A percentile compares a stretch with the other conserved stretches of the same genome.
Conservation (phyloP, 148 eudicot species). For the Chenopodium album region DNA sequence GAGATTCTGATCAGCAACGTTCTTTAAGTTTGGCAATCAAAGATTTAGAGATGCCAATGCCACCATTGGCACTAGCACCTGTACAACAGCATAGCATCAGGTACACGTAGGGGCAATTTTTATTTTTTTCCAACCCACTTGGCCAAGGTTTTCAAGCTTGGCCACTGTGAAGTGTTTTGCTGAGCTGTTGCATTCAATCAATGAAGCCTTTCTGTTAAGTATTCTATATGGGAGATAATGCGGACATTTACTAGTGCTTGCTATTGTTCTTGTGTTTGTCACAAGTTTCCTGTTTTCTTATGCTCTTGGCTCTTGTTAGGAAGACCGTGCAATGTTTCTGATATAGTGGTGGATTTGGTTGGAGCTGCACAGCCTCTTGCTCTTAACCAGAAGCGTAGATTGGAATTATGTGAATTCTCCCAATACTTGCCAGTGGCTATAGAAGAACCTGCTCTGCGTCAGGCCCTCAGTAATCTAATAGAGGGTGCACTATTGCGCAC, state of each 20-base stretch:
- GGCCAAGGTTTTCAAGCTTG: not conserved
- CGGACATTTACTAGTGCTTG: not conserved
- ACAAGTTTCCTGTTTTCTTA: slow-evolving; percentile 25
- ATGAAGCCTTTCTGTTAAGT: not conserved
- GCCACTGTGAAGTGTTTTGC: not conserved
- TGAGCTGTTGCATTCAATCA: not conserved
- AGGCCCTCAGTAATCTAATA: slow-evolving; percentile 88
- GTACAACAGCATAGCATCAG: slow-evolving; percentile 53
- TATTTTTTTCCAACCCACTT: not conserved
- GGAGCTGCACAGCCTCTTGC: slow-evolving; percentile 89
- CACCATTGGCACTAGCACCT: slow-evolving; percentile 88
- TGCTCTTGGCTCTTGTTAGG: slow-evolving; percentile 45
- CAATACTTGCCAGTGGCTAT: slow-evolving; percentile 55
- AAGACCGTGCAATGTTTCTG: slow-evolving; percentile 87
- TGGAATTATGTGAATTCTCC: slow-evolving; percentile 55
- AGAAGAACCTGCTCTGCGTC: slow-evolving; percentile 90
- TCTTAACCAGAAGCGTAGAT: slow-evolving; percentile 57
- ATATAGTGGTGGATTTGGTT: slow-evolving; percentile 72
- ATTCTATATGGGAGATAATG: not conserved
- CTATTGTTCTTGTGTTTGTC: not conserved
- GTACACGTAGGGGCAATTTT: slow-evolving; percentile 31
- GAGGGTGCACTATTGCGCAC: slow-evolving; percentile 93
- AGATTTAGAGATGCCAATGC: slow-evolving; percentile 95
- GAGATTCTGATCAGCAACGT: slow-evolving; percentile 27
- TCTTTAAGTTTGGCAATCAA: slow-evolving; percentile 32